These are phyloP conservation scores for Coemansia sp. DNA, from an alignment of 192 early-diverging fungal genomes.

Conservation along the genomic window DNA sequence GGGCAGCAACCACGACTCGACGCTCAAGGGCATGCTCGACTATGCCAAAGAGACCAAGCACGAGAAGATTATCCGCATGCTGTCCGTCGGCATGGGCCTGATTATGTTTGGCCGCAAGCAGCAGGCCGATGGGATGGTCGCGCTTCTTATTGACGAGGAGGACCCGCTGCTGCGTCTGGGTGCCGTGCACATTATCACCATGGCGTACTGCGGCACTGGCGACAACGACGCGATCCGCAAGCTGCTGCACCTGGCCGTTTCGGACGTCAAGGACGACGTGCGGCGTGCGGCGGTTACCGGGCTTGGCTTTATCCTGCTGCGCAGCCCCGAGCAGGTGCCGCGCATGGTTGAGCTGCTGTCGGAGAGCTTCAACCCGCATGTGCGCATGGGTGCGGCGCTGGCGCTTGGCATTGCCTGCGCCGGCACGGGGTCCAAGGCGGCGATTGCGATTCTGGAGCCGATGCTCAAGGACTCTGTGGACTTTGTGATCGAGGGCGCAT, in stretches of 20 bases:
- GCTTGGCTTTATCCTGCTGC: slow-evolving; percentile 92
- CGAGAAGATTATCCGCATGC: slow-evolving; percentile 98
- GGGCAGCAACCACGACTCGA: slow-evolving; percentile 77
- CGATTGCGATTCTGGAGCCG: slow-evolving; percentile 91
- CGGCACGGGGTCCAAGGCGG: slow-evolving; percentile 88
- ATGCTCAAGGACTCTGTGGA: slow-evolving; percentile 97
- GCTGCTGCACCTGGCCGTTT: slow-evolving; percentile 95
- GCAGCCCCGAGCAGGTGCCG: slow-evolving; percentile 95
- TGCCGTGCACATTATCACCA: slow-evolving; percentile 94
- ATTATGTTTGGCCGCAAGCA: slow-evolving; percentile 98
- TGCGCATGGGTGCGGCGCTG: slow-evolving; percentile 93
- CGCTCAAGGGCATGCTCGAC: slow-evolving; percentile 92
- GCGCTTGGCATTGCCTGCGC: slow-evolving; percentile 98
- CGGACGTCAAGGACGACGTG: slow-evolving; percentile 99
- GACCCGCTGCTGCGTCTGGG: slow-evolving; percentile 95
- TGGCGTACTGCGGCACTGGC: slow-evolving; percentile 98
- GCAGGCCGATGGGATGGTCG: slow-evolving; percentile 88
- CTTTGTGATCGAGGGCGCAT: slow-evolving; percentile 96
- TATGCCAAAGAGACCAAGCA: slow-evolving; percentile 99
- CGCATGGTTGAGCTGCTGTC: slow-evolving; percentile 95
- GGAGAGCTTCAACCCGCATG: slow-evolving; percentile 99
- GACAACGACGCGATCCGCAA: slow-evolving; percentile 95
- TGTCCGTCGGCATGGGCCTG: slow-evolving; percentile 90
- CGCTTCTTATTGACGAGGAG: slow-evolving; percentile 82
- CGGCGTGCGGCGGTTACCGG: slow-evolving; percentile 96